These are phyloP conservation scores for Chalciporus piperatoides DNA, from an alignment of 1,284 basidiomycete genomes.

Conservation along the genomic window DNA sequence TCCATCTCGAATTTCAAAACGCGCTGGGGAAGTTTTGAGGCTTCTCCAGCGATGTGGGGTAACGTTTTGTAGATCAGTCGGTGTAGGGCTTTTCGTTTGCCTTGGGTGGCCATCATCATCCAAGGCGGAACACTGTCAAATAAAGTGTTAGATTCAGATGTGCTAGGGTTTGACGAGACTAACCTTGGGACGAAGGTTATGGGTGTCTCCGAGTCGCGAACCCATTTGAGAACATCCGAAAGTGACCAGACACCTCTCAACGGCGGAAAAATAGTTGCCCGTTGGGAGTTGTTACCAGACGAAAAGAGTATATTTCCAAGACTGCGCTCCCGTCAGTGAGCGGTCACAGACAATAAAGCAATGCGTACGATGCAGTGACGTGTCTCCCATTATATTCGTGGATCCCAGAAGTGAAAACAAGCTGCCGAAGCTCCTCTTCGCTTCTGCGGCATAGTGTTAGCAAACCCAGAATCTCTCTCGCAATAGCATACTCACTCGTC, in stretches of 20 bases:
- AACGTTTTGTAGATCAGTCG: constrained; percentile 55
- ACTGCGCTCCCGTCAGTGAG: constrained; percentile 34
- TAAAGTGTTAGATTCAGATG: constrained; percentile 1
- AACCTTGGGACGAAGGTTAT: constrained; percentile 57
- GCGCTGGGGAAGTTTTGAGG: constrained; percentile 13
- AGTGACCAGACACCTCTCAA: constrained; percentile 44
- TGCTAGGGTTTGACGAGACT: constrained; percentile 10
- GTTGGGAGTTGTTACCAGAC: constrained; percentile 33
- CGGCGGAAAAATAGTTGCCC: constrained; percentile 47
- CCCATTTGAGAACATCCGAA: constrained; percentile 46
- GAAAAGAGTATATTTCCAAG: constrained; percentile 56
- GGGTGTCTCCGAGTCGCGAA: constrained; percentile 34
- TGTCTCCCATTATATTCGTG: constrained; percentile 15
- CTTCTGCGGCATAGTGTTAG: constrained; percentile 21
- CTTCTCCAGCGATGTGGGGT: constrained; percentile 13
- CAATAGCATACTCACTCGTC: constrained; percentile 27
- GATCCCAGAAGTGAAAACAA: constrained; percentile 13
- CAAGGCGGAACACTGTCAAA: constrained; percentile 44
- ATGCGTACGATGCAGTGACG: constrained; percentile 46
- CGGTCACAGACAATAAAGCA: neutral
- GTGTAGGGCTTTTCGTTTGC: constrained; percentile 42
- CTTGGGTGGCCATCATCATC: constrained; percentile 37
- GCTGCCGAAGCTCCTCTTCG: constrained; percentile 11
- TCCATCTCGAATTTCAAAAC: constrained; percentile 40
- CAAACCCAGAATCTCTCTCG: neutral